These are phyloP conservation scores for Clonostachys rosea DNA, from an alignment of 2,329 filamentous ascomycete genomes.

Conservation along the genomic window DNA sequence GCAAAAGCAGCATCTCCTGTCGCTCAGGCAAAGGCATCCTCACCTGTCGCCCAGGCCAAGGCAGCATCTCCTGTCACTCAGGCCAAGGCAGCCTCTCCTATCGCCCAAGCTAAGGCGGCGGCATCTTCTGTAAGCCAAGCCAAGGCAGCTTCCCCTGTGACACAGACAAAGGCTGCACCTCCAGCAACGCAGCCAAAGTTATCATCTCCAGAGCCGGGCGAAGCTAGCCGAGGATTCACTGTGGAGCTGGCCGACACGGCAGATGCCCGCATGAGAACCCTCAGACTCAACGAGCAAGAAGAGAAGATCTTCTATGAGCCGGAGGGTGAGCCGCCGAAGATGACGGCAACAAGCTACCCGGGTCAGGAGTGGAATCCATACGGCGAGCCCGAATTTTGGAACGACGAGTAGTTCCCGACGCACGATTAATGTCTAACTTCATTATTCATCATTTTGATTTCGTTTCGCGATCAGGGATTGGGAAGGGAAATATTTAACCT, in stretches of 20 bases:
- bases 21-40: too few species aligned
- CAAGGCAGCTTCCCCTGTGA: neutral
- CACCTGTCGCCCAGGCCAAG: too few species aligned
- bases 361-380: constrained; percentile 68
- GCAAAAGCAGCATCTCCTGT: too few species aligned
- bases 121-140: neutral
- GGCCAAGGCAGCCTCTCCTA: neutral
- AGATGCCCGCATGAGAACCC: constrained; percentile 37
- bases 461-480: neutral
- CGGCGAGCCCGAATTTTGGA: constrained; percentile 20
- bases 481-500: neutral
- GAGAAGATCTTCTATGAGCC: constrained; percentile 46
- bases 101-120: neutral
- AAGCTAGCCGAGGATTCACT: neutral
- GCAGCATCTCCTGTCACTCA: too few species aligned
- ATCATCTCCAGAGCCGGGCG: too few species aligned
- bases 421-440: neutral
- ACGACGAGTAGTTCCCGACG: constrained; percentile 3
- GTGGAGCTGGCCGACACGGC: constrained; percentile 34
- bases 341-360: constrained; percentile 65
- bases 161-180: neutral
- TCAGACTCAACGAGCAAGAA: constrained; percentile 38
- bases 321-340: constrained; percentile 40
- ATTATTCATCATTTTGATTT: neutral
- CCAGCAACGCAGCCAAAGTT: neutral